Evolutionary conservation across 768 basidiomycete genomes (phyloP), one percentile per base, ranked within the genome.

Genomic region (Sarcodon aspratus): DNA sequence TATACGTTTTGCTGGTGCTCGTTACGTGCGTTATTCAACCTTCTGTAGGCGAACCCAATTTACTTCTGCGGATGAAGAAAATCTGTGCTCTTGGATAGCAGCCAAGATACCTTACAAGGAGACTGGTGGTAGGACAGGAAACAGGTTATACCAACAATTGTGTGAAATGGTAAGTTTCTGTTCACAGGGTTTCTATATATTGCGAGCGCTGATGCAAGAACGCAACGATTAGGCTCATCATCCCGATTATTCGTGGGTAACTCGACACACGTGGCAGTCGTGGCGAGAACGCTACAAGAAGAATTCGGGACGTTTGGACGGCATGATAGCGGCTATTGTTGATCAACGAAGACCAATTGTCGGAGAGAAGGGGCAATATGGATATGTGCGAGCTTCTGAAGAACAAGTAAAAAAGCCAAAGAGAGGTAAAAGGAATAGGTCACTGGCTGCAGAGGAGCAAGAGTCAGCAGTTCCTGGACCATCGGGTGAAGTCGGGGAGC

Each of bases 211-310:
- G 13, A 21, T 7, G 11, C 42, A 35, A 10, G 13, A 47, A 1
- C n/a, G 18, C 17, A 13, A 13, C 21, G 11, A 34, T 8, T 54
- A 88, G 85, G 69, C 68, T 44, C 64, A 65, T 45, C 82, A 87
- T 52, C 80, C 85, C 1, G 84, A 85, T 53, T 88, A 78, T 56
- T 69, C 74, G 0, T 90, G 87, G 87, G 88, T 88, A 15, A 72
- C 69, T 21, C 79, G 86, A 12, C 87, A 91, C 60, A 88, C 86
- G 2, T 91, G 87, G 87, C 85, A 89, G 54, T 91, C 87, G 12
- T 91, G 87, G 87, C 76, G 88, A 27, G 87, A 91, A 59, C 73
- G 88, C 31, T 91, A 91, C 68, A 89, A 90, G 69, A 90, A 90
- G 64, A 83, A 91, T 52, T 68, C 84, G 0, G 59, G 66, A 7